Evolutionary conservation across 139 green algal genomes (phyloP), one percentile per base, ranked within the genome.

Genomic region (Chlamydomonas incerta): DNA sequence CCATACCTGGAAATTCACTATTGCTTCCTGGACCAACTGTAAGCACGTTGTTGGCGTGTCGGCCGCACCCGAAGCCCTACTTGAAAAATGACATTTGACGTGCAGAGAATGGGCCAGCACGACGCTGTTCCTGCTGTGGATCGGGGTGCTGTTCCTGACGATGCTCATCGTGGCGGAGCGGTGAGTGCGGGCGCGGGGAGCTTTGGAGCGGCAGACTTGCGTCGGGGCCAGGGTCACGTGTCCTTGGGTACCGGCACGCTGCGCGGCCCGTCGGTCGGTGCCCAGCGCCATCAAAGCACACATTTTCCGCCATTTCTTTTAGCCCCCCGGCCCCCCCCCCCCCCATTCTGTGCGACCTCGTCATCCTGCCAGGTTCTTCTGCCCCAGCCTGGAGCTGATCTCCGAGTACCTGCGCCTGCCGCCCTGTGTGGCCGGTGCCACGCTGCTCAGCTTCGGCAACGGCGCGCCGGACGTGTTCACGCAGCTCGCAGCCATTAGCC

Each of bases 391-490:
- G 29, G 93, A 95, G 82, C 72, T 90, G 20, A 87, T 95, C 0
- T 89, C 92, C 15, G 89, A 93, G 62, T 87, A 91, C 67, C 68
- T 93, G 33, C 62, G 77, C 46, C 75, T 96, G 55, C 85, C 92
- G 4, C 89, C 91, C 3, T 88, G 89, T 1, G 90, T 95, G 29
- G 92, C 93, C 1, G 93, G 93, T 2, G 93, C 90, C 18, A 95
- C 92, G 20, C 86, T 96, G 76, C 89, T 96, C 31, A 82, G 91
- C 9, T 92, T 96, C 71, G 93, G 92, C 66, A 95, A 95, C 85
- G 93, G 93, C 17, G 93, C 92, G 6, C 90, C 93, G 0, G 93
- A 96, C 85, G 66, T 94, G n/a, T 94, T 95, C 86, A 94, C 92
- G n/a, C 89, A 94, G 82, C 71, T 96, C 3, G 83, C 91, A 1